Evolutionary conservation across 1,284 basidiomycete genomes (phyloP).

Genomic region (Leucoagaricus sp.): DNA sequence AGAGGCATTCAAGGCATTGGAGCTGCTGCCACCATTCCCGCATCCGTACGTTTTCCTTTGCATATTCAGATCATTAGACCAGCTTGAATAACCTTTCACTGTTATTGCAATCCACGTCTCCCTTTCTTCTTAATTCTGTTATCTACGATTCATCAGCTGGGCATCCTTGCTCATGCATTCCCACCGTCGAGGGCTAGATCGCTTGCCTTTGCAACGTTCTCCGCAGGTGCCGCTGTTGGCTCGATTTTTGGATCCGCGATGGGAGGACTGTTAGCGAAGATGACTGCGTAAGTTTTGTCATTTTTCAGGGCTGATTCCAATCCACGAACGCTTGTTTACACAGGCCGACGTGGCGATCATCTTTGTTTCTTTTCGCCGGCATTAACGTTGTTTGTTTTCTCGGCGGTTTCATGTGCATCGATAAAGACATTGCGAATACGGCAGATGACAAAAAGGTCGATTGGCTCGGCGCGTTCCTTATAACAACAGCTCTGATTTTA

Average conservation of each 20-base stretch:
- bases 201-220: slow-evolving; percentile 76
- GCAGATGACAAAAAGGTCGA: slow-evolving; percentile 69
- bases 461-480: slow-evolving; percentile 78
- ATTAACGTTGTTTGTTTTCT: slow-evolving; percentile 51
- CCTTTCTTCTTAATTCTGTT: too few species aligned
- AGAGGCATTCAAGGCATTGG: slow-evolving; percentile 76
- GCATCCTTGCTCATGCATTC: slow-evolving; percentile 78
- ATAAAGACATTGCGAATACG: slow-evolving; percentile 46
- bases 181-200: slow-evolving; percentile 68
- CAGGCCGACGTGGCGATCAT: slow-evolving; percentile 60
- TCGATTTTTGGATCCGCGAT: slow-evolving; percentile 67
- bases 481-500: slow-evolving; percentile 76
- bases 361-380: slow-evolving; percentile 54
- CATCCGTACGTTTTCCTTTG: slow-evolving; percentile 63
- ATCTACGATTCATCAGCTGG: too few species aligned
- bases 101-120: too few species aligned
- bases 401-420: slow-evolving; percentile 55
- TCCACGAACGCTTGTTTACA: too few species aligned
- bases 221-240: slow-evolving; percentile 82
- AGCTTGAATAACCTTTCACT: too few species aligned
- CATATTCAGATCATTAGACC: too few species aligned
- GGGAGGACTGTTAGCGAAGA: slow-evolving; percentile 73
- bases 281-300: slow-evolving; percentile 41
- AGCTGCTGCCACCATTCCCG: slow-evolving; percentile 67
- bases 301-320: background rate